Percentiles rank a stretch among this genome's conserved stretches.
Evolutionary conservation across 345 rosid species (phyloP).

Genomic region (Cochlearia excelsa): DNA sequence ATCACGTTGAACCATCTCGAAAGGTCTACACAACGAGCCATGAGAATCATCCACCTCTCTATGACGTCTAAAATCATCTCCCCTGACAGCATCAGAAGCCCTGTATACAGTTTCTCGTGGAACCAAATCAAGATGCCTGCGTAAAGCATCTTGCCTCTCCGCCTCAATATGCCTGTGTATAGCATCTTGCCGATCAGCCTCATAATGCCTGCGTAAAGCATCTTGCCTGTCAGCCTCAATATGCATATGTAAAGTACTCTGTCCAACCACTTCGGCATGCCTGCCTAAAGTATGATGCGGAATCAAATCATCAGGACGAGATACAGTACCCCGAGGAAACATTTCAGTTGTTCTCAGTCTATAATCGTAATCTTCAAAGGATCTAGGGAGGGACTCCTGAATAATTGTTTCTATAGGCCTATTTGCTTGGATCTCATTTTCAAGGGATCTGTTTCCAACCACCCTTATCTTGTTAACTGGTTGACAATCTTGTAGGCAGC

Average conservation of each 20-base stretch:
- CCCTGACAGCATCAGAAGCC: slow-evolving; percentile 29
- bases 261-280: slow-evolving; percentile 31
- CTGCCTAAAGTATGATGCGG: slow-evolving; percentile 30
- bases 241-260: slow-evolving; percentile 20
- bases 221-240: slow-evolving; percentile 36
- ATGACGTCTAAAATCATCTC: slow-evolving; percentile 26
- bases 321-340: slow-evolving; percentile 20
- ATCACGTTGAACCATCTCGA: slow-evolving; percentile 35
- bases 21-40: slow-evolving; percentile 30
- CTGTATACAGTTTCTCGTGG: slow-evolving; percentile 34
- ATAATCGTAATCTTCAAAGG: slow-evolving; percentile 35
- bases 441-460: slow-evolving; percentile 40
- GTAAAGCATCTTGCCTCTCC: slow-evolving; percentile 14
- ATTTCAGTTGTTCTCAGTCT: slow-evolving; percentile 12
- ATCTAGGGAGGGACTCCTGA: slow-evolving; percentile 38
- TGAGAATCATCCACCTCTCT: slow-evolving; percentile 33
- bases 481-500: slow-evolving; percentile 73
- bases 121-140: slow-evolving; percentile 24
- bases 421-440: slow-evolving; percentile 27
- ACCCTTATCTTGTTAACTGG: slow-evolving; percentile 30
- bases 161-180: slow-evolving; percentile 20
- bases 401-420: slow-evolving; percentile 36
- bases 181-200: slow-evolving; percentile 10
- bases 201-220: slow-evolving; percentile 17
- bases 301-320: slow-evolving; percentile 28